Evolutionary conservation across 208 protist species (phyloP).

Genomic region (Leishmania tarentolae): DNA sequence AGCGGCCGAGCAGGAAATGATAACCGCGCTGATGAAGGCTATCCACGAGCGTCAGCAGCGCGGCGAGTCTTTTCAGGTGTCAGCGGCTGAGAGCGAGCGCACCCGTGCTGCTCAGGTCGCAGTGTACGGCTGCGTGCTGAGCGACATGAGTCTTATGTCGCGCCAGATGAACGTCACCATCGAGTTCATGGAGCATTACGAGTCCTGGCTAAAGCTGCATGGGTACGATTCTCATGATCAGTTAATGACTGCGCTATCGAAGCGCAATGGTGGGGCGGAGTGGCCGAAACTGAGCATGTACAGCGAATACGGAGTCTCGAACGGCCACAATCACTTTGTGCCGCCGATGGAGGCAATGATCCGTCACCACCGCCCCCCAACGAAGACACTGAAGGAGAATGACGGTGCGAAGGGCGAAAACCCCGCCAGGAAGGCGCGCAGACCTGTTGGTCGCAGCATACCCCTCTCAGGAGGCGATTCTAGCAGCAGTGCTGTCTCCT

Average conservation of each 20-base stretch:
- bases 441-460: background rate
- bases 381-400: background rate
- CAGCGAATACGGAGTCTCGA: background rate
- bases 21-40: conserved; percentile 55
- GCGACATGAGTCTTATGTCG: conserved; percentile 74
- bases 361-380: conserved; percentile 9
- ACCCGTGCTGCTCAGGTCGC: conserved; percentile 61
- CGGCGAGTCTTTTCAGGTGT: conserved; percentile 43
- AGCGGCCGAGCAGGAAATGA: conserved; percentile 61
- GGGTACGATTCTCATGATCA: conserved; percentile 55
- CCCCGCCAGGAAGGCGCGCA: conserved; percentile 1
- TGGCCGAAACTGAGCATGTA: conserved; percentile 30
- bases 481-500: background rate
- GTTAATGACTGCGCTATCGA: conserved; percentile 52
- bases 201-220: conserved; percentile 68
- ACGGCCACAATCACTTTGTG: conserved; percentile 36
- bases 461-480: background rate
- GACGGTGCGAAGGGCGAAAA: background rate
- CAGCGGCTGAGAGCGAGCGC: conserved; percentile 44
- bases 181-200: conserved; percentile 71
- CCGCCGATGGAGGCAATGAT: conserved; percentile 36
- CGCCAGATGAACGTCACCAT: conserved; percentile 45
- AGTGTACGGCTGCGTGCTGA: conserved; percentile 81
- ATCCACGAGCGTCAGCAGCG: conserved; percentile 55
- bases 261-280: conserved; percentile 26